These are phyloP conservation scores for Podochytrium sp. DNA, from an alignment of 192 early-diverging fungal species.

Conservation along the genomic window DNA sequence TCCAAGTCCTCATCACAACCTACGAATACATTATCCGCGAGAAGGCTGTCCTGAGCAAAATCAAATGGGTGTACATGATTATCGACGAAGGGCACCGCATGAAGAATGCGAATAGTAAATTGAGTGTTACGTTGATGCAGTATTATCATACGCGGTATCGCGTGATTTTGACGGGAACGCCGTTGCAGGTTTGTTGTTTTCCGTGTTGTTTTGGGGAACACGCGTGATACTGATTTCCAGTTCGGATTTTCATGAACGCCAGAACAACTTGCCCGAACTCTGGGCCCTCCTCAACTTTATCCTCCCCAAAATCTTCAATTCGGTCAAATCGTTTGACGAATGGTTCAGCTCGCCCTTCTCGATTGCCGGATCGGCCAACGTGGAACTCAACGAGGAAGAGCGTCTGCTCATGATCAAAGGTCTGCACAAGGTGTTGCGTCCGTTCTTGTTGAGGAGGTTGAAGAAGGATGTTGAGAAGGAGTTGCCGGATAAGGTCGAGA, in stretches of 20 bases:
- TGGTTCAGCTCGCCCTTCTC: constrained; percentile 99
- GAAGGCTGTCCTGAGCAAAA: constrained; percentile 79
- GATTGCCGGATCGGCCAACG: constrained; percentile 62
- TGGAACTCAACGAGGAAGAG: constrained; percentile 98
- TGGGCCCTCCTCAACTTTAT: constrained; percentile 98
- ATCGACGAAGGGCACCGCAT: constrained; percentile 99
- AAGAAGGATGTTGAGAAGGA: constrained; percentile 99
- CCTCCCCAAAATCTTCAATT: constrained; percentile 94
- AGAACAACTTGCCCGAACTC: constrained; percentile 96
- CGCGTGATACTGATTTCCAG: too few relatives aligned
- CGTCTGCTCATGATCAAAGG: constrained; percentile 92
- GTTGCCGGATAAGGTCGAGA: constrained; percentile 96
- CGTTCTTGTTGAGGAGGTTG: constrained; percentile 93
- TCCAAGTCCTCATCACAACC: constrained; percentile 96
- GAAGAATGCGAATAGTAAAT: constrained; percentile 92
- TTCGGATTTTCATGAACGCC: too few relatives aligned
- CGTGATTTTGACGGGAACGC: constrained; percentile 96
- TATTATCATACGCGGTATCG: constrained; percentile 89
- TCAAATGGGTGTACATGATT: constrained; percentile 98
- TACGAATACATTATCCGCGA: constrained; percentile 98
- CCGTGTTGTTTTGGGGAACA: too few relatives aligned
- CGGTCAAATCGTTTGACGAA: constrained; percentile 96
- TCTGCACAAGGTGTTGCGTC: constrained; percentile 95
- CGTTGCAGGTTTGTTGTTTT: constrained; percentile 75
- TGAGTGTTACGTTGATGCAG: constrained; percentile 84